Base-by-base conservation (phyloP, 441 rosid genomes). In the Lagerstroemia fauriei region DNA sequence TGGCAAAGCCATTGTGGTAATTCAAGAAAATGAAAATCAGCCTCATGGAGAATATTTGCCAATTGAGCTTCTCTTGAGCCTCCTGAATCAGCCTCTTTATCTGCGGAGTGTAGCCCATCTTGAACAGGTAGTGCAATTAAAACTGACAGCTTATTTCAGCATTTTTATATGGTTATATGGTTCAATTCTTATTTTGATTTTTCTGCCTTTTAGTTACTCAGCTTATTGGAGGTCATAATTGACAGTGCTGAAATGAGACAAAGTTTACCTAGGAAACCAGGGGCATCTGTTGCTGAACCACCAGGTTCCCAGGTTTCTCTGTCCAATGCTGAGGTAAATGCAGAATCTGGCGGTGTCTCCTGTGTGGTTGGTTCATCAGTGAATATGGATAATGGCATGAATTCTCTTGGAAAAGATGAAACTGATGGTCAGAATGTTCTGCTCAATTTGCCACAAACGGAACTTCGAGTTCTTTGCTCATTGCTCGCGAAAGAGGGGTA, bases 401-500 rank as follows among this genome's bases (percentile, higher is more conserved):
- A 89, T 57, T 80, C 92, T 82, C 81, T 77, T 80, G 85, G 89
- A 77, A 90, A 84, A 80, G 87, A 88, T 85, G 93, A 92, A 87
- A 85, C 89, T 84, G 95, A 95, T 89, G 80, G 85, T 51, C 93
- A 87, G 47, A 87, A 74, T 78, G 89, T 95, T 70, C 87, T 95
- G 85, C 87, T 88, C 75, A 92, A 92, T 85, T 92, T 96, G 89
- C 99, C 98, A 13, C 92, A 88, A 84, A 83, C 89, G 70, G 98
- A 96, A 87, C 98, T 96, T 76, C 89, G 93, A 78, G 93, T 93
- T 80, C 92, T 96, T 46, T 95, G 98, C 84, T 96, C 98, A 57
- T 92, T 96, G 85, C 99, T 96, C 83, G 97, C 97, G 76, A 93
- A 97, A 79, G 99, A 96, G 89, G 98, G 99, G 99, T 96, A 94